Base-by-base conservation (phyloP, 176 grass and related monocot genomes). In the Paspalum vaginatum region DNA sequence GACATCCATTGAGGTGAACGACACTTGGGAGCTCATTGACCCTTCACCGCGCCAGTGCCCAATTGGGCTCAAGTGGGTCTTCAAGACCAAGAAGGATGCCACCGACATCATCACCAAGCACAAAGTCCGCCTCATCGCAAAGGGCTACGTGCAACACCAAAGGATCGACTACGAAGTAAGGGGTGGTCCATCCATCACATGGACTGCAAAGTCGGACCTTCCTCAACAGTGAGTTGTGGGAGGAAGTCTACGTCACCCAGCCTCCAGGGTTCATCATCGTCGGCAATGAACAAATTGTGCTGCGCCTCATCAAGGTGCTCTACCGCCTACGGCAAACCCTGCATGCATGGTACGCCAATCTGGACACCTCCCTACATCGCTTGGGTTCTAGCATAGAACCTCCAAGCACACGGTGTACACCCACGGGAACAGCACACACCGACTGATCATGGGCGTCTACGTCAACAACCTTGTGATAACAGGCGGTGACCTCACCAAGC, bases 401-500 rank as follows among this genome's bases (percentile, higher is more conserved):
- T 61, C 24, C 1, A 24, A 61, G 1, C 24, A 61, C 4, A 24
- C 21, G 0, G 24, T 61, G 1, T 61, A 61, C 11, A 3, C 6
- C 4, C 56, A 10, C 3, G 56, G 24, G 2, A n/a, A 58, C 0
- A n/a, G 56, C n/a, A 3, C 2, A 1, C 21, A 3, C 2, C 21
- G 21, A 2, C 56, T 58, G 0, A 2, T 58, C 3, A n/a, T 58
- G 20, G 56, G 56, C 0, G 21, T 58, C 0, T 11, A 58, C 56
- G 21, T 58, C 9, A 7, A 50, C 13, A 14, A 16, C 3, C 48
- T 15, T 0, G 13, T 50, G 13, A 50, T 50, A 2, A 50, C 48
- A 0, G 21, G 21, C 0, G 21, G n/a, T 2, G 8, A 4, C 17
- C 2, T 0, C 0, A 0, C 6, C 17, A 16, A 54, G 16, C 17